Evolutionary conservation across 345 rosid species (phyloP).

Genomic region (Eucalyptus tenuipes): DNA sequence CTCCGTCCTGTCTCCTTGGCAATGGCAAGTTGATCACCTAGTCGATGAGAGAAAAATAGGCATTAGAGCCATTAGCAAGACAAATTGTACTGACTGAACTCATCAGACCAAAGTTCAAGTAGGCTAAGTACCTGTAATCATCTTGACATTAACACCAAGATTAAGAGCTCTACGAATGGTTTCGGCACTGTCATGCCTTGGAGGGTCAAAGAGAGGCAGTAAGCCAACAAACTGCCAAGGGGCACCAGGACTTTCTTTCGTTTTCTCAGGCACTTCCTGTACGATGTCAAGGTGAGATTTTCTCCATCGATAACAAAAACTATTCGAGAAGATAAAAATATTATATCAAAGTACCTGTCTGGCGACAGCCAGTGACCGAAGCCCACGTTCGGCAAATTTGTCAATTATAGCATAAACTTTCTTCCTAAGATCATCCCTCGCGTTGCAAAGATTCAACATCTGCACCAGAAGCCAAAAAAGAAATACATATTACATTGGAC

Average conservation of each 20-base stretch:
- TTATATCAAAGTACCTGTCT: conserved; percentile 7
- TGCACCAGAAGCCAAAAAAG: neutral
- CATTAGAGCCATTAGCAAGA: neutral
- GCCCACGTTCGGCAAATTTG: conserved; percentile 26
- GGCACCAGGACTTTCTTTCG: conserved; percentile 56
- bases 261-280: conserved; percentile 61
- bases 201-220: conserved; percentile 73
- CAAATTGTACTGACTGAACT: neutral
- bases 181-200: conserved; percentile 98
- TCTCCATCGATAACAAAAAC: neutral
- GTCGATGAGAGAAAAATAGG: neutral
- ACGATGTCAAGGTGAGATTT: neutral
- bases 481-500: neutral
- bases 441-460: conserved; percentile 14
- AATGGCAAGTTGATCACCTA: conserved; percentile 43
- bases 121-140: conserved; percentile 68
- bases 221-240: conserved; percentile 84
- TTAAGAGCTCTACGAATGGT: conserved; percentile 81
- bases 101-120: neutral
- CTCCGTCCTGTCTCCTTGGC: conserved; percentile 41
- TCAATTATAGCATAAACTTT: conserved; percentile 14
- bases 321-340: neutral
- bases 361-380: conserved; percentile 19
- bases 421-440: conserved; percentile 9
- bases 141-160: conserved; percentile 94